phyloP scores from a whole-genome alignment of 1,139 yeast genomes.

The Blastobotrys persicus region DNA sequence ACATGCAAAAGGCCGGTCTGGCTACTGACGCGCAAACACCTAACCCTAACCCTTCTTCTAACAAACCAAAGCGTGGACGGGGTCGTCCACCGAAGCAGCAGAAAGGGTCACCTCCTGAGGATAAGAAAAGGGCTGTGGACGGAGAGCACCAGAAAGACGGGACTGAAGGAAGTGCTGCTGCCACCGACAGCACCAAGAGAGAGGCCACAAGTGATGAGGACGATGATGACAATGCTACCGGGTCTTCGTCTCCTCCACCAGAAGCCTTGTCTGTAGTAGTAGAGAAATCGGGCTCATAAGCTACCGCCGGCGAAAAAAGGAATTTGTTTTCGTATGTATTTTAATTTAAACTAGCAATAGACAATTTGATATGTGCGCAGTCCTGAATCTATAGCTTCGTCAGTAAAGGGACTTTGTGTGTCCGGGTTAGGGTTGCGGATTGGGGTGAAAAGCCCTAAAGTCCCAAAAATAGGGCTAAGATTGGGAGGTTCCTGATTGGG shows the following conservation, averaged over 20 bases:
- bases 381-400: too few species aligned
- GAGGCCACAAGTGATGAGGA: background rate
- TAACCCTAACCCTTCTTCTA: background rate
- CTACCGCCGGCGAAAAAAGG: background rate
- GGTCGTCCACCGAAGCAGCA: background rate
- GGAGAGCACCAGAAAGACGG: too few species aligned
- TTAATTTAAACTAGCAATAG: too few species aligned
- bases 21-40: background rate
- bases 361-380: too few species aligned
- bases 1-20: background rate
- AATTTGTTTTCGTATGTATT: too few species aligned
- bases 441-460: conserved; percentile 2
- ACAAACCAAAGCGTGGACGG: conserved; percentile 2
- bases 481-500: background rate
- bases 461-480: background rate
- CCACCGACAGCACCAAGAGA: background rate
- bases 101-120: background rate
- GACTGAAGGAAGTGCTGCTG: too few species aligned
- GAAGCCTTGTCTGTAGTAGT: background rate
- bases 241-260: background rate
- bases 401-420: too few species aligned
- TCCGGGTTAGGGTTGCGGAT: background rate
- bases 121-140: too few species aligned
- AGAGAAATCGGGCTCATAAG: background rate
- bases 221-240: background rate